Evolutionary conservation across 345 rosid species (phyloP), one percentile per base, ranked within the genome.

Genomic region (Combretum micranthum): DNA sequence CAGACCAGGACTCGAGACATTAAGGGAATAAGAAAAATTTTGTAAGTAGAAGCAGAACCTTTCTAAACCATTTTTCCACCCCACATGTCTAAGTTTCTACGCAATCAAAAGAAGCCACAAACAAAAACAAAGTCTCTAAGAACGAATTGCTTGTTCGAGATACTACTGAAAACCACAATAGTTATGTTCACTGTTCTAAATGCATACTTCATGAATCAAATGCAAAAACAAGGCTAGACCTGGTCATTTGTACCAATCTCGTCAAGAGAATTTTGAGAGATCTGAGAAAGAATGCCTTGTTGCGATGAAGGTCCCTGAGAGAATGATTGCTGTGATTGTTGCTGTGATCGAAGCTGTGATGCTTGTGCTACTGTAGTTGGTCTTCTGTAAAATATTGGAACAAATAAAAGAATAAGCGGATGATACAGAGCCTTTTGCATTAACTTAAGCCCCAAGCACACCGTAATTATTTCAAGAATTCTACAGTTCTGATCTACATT

Each of bases 291-390:
- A 39, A 75, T 57, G 67, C 86, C 84, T 50, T 75, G 89, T 78
- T 89, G 99, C 59, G 92, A 80, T 44, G 99, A 85, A 64, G 72
- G 63, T 25, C 97, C 97, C 70, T 82, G 97, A 12, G 97, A 89
- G 63, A 82, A 77, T 4, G 96, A 94, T 60, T 90, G 97, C 61
- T 82, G 96, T 13, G 89, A 85, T 44, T 61, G 78, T 50, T 68
- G 81, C 61, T 83, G 96, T 0, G 90, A 77, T 52, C 83, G 75
- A 67, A 67, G 57, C 78, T 84, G 95, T 20, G 94, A 85, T 42
- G 86, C 56, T 71, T 80, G 91, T 26, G 73, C 66, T 63, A 51
- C 59, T 47, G 72, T 50, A 54, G 72, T 75, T 59, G 84, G 66
- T 68, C 90, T 80, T 82, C 99, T 89, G 69, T 59, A 58, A 6